Evolutionary conservation across 768 basidiomycete genomes (phyloP), one percentile per base, ranked within the genome.

Genomic region (Leccinum disarticulatum): DNA sequence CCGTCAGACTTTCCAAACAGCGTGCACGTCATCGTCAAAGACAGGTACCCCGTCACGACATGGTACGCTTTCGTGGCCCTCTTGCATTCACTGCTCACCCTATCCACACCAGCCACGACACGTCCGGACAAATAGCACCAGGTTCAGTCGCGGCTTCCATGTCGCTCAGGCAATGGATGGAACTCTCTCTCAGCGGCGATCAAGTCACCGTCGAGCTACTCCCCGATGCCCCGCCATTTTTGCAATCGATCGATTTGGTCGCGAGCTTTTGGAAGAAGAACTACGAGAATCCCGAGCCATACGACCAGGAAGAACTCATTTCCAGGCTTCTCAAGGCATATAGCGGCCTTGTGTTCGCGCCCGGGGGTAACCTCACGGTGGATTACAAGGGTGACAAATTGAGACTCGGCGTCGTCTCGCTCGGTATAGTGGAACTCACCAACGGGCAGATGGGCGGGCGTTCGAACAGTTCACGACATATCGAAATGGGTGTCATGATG

Each of bases 361-460:
- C 80, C 1, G 85, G 88, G 31, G 83, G 92, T 72, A 76, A 85
- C 11, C 75, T 96, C 59, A 85, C 88, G 4, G 93, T 96, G 67
- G 96, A 98, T 68, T 98, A 85, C 73, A 88, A 90, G 63, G 91
- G 93, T 1, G 87, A 91, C 61, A 88, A 88, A 61, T 74, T 98
- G 65, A 93, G 88, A 69, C 87, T 83, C 2, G 73, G 71, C 14
- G 81, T 98, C 58, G 86, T 83, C 61, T 79, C 82, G 14, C 60
- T 93, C 31, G 78, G 79, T 10, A 71, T 81, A 7, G 67, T 88
- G 53, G 91, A 90, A 50, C 77, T 90, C 46, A 77, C 86, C 25
- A 80, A 87, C 19, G 83, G 82, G 60, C 87, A 88, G 75, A 72
- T 81, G 60, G 73, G 80, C 61, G 76, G 80, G 41, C 61, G 74